Percentiles rank a stretch among this genome's conserved stretches.
These are phyloP conservation scores for Bertia moriformis DNA, from an alignment of 2,329 filamentous ascomycete species.

Conservation along the genomic window DNA sequence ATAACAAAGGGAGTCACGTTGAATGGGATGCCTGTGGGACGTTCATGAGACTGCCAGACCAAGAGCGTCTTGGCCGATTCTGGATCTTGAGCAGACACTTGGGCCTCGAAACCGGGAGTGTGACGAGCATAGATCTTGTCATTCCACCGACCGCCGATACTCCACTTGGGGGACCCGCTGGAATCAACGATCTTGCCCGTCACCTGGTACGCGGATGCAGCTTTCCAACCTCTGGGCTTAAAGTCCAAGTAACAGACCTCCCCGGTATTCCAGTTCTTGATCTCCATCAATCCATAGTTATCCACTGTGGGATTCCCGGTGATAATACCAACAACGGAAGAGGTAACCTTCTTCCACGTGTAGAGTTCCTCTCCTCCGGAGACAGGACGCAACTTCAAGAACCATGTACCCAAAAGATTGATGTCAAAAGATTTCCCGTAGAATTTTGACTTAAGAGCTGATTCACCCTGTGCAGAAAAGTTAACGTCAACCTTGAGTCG, in stretches of 20 bases:
- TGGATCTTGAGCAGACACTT: conserved; percentile 40
- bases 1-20: conserved; percentile 93
- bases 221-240: conserved; percentile 91
- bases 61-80: conserved; percentile 60
- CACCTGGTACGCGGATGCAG: conserved; percentile 77
- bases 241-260: conserved; percentile 84
- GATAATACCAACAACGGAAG: conserved; percentile 95
- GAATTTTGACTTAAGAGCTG: conserved; percentile 88
- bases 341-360: conserved; percentile 98
- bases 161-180: conserved; percentile 69
- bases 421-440: conserved; percentile 96
- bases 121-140: conserved; percentile 89
- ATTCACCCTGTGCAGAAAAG: conserved; percentile 54
- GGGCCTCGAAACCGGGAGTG: conserved; percentile 76
- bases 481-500: too few species aligned
- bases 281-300: conserved; percentile 92
- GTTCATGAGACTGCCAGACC: conserved; percentile 77
- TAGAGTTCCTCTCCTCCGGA: conserved; percentile 73
- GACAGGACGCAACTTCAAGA: conserved; percentile 67
- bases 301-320: conserved; percentile 93
- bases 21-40: conserved; percentile 79
- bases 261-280: conserved; percentile 93
- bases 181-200: conserved; percentile 71
- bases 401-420: conserved; percentile 93
- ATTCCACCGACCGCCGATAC: conserved; percentile 89